Percentiles rank a stretch among this genome's conserved stretches.
Evolutionary conservation across 169 alveolate genomes (phyloP).

Genomic region (Perkinsus olseni): DNA sequence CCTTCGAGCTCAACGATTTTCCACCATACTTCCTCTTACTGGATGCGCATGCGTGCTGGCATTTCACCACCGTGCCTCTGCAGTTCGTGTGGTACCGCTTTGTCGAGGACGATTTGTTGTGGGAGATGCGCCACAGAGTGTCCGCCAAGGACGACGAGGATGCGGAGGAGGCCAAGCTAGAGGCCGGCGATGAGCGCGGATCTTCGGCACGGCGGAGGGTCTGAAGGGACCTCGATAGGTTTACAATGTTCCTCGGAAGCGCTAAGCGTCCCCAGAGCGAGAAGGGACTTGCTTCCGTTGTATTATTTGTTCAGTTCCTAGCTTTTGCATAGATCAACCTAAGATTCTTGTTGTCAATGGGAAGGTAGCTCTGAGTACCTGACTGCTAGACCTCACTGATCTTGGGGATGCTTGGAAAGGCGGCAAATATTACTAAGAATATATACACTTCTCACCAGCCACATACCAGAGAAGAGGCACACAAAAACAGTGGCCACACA

Average conservation of each 20-base stretch:
- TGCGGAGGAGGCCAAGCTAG: not conserved
- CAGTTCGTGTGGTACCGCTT: not conserved
- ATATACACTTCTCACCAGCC: too few relatives aligned
- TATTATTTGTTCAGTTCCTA: not conserved
- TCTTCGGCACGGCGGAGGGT: not conserved
- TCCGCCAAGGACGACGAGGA: not conserved
- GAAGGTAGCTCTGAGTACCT: too few relatives aligned
- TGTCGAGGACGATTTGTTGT: not conserved
- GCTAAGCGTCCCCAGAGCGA: not conserved
- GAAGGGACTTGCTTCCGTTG: not conserved
- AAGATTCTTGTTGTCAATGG: too few relatives aligned
- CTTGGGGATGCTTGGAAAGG: too few relatives aligned
- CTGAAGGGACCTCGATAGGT: not conserved
- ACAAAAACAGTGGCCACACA: too few relatives aligned
- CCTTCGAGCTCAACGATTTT: not conserved
- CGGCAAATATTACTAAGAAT: too few relatives aligned
- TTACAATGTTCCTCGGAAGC: not conserved
- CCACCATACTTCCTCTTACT: not conserved
- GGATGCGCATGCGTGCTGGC: constrained; percentile 11
- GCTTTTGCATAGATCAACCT: too few relatives aligned
- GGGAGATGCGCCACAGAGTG: not conserved
- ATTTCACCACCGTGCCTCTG: not conserved
- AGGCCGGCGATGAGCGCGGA: not conserved
- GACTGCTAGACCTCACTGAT: too few relatives aligned
- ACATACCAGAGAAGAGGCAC: too few relatives aligned